Evolutionary conservation across 257 asterid genomes (phyloP).

Genomic region (Rhazya stricta): DNA sequence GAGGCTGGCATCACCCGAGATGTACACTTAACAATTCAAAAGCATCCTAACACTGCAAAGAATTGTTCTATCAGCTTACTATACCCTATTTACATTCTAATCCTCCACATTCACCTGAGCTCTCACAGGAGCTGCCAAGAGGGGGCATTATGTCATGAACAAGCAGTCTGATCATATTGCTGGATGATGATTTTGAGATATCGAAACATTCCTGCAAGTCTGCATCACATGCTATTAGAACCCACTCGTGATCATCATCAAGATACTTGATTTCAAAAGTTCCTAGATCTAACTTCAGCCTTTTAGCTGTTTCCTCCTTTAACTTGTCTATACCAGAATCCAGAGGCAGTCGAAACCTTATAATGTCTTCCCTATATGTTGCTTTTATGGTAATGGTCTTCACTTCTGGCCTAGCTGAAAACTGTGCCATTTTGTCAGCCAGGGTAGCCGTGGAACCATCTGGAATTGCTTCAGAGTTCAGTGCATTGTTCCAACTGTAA

Average conservation of each 20-base stretch:
- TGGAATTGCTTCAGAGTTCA: conserved; percentile 26
- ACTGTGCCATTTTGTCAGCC: conserved; percentile 31
- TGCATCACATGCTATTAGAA: conserved; percentile 60
- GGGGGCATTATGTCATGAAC: conserved; percentile 62
- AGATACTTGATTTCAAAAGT: conserved; percentile 74
- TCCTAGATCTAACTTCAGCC: conserved; percentile 71
- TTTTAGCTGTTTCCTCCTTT: conserved; percentile 74
- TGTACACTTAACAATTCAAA: conserved; percentile 36
- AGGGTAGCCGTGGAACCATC: conserved; percentile 35
- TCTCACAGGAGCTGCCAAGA: conserved; percentile 80
- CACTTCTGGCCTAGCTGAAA: conserved; percentile 41
- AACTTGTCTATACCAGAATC: conserved; percentile 48
- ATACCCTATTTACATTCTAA: conserved; percentile 39
- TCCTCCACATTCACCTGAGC: conserved; percentile 59
- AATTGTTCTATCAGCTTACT: conserved; percentile 29
- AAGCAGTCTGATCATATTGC: conserved; percentile 52
- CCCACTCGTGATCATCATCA: conserved; percentile 93
- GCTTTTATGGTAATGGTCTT: conserved; percentile 72
- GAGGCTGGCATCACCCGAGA: conserved; percentile 11
- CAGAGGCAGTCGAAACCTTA: conserved; percentile 57
- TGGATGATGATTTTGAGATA: conserved; percentile 45
- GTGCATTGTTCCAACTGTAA: conserved; percentile 54
- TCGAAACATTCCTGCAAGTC: conserved; percentile 72
- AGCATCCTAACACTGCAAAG: conserved; percentile 39
- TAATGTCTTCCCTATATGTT: conserved; percentile 62